Conservation (phyloP, 371 early-diverging fungal genomes). For the Apophysomyces ossiformis region DNA sequence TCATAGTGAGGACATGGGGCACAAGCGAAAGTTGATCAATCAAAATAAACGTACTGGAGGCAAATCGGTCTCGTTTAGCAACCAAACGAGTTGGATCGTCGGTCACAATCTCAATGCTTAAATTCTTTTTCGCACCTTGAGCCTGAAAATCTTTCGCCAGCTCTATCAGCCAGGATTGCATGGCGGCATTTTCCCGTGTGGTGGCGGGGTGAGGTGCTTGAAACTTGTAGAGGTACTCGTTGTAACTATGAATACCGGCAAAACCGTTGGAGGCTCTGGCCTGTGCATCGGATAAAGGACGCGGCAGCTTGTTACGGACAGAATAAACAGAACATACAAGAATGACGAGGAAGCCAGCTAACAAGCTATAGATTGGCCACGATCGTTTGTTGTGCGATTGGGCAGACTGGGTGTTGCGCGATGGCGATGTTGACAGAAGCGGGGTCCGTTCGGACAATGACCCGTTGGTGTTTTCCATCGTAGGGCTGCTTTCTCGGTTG, state of each 20-base stretch:
- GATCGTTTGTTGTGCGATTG: background rate
- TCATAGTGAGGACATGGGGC: background rate
- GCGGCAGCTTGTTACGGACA: conserved; percentile 43
- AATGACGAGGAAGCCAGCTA: conserved; percentile 25
- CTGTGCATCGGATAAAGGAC: conserved; percentile 48
- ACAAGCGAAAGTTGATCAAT: background rate
- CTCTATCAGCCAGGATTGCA: conserved; percentile 38
- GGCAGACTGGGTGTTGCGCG: background rate
- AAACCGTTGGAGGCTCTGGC: conserved; percentile 20
- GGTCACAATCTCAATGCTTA: conserved; percentile 48
- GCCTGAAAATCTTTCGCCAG: conserved; percentile 40
- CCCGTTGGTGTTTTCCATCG: background rate
- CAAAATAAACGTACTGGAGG: conserved; percentile 27
- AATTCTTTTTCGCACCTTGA: conserved; percentile 32
- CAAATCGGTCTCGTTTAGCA: conserved; percentile 33
- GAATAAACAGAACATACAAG: conserved; percentile 22
- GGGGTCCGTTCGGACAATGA: conserved; percentile 18
- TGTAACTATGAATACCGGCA: conserved; percentile 50
- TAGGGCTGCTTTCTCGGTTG: too few relatives aligned
- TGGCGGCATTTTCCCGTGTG: conserved; percentile 46
- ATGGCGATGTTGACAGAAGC: conserved; percentile 9
- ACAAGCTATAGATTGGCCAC: conserved; percentile 22
- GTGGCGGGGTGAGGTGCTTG: conserved; percentile 60
- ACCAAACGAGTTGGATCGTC: conserved; percentile 39
- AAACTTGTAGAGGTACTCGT: conserved; percentile 53